phyloP scores from a whole-genome alignment of 345 rosid species.

The Lenwebbia sp. region DNA sequence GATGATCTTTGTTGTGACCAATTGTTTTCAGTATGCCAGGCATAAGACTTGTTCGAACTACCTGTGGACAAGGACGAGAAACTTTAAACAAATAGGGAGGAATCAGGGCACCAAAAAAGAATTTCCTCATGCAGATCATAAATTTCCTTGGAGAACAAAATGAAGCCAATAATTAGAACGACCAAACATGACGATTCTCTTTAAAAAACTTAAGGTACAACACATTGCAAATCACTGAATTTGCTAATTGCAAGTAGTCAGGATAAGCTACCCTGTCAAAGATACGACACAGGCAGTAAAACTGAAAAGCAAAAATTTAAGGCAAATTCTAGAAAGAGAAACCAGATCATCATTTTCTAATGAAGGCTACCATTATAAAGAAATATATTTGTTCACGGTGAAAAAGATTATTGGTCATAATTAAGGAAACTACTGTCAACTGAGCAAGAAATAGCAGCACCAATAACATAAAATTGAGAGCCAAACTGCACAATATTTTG shows the following conservation, averaged over 20 bases:
- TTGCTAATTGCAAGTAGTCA: neutral
- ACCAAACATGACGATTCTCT: neutral
- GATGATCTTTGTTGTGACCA: conserved; percentile 85
- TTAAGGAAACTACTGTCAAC: neutral
- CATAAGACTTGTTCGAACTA: conserved; percentile 76
- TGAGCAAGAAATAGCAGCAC: neutral
- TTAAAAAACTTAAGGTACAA: neutral
- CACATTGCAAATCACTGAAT: neutral
- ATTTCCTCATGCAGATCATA: neutral
- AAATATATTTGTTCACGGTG: neutral
- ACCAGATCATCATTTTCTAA: neutral
- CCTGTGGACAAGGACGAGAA: conserved; percentile 22
- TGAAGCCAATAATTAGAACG: neutral
- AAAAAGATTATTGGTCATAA: neutral
- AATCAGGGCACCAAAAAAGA: neutral
- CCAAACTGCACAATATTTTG: neutral
- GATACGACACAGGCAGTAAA: neutral
- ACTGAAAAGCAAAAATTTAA: neutral
- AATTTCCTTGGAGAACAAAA: neutral
- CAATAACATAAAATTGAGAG: neutral
- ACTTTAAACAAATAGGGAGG: neutral
- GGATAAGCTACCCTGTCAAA: neutral
- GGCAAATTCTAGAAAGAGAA: neutral
- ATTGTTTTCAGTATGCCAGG: conserved; percentile 79
- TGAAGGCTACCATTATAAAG: neutral